A percentile compares a stretch with the other conserved stretches of the same genome.
phyloP scores from a whole-genome alignment of 345 rosid genomes.

The Nasturtium officinale region DNA sequence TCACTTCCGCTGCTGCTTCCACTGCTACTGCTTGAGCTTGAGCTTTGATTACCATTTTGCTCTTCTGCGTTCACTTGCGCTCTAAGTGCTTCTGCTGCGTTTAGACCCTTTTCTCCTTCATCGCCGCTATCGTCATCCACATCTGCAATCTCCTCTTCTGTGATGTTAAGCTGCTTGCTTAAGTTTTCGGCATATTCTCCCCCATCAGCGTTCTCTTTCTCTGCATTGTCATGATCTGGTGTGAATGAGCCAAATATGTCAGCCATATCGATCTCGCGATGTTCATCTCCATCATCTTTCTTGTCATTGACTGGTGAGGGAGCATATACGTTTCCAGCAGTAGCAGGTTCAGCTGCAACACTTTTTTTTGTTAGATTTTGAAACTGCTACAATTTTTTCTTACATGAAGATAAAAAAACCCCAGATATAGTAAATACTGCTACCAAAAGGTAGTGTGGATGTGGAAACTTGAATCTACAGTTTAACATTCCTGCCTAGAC shows the following conservation, averaged over 20 bases:
- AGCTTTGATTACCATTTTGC: conserved; percentile 43
- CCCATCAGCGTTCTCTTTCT: conserved; percentile 45
- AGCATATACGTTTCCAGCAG: conserved; percentile 38
- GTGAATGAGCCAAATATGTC: conserved; percentile 65
- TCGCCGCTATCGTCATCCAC: conserved; percentile 63
- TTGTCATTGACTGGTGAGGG: conserved; percentile 47
- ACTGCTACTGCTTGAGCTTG: conserved; percentile 77
- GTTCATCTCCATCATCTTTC: conserved; percentile 65
- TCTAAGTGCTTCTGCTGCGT: conserved; percentile 92
- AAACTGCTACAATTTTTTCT: not conserved
- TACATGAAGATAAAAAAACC: not conserved
- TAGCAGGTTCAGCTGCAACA: conserved; percentile 44
- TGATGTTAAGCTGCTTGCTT: conserved; percentile 25
- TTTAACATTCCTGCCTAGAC: not conserved
- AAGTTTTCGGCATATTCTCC: conserved; percentile 33
- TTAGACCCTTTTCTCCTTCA: conserved; percentile 66
- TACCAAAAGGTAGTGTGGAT: not conserved
- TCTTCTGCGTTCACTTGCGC: conserved; percentile 74
- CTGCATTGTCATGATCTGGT: conserved; percentile 50
- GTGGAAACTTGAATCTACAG: conserved; percentile 1
- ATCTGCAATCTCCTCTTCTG: conserved; percentile 82
- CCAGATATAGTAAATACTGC: not conserved
- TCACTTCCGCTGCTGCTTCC: conserved; percentile 68
- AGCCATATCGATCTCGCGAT: conserved; percentile 62
- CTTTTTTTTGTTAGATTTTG: conserved; percentile 34